Evolutionary conservation across 352 stramenopile species (phyloP).

Genomic region (Globisporangium okanoganense): DNA sequence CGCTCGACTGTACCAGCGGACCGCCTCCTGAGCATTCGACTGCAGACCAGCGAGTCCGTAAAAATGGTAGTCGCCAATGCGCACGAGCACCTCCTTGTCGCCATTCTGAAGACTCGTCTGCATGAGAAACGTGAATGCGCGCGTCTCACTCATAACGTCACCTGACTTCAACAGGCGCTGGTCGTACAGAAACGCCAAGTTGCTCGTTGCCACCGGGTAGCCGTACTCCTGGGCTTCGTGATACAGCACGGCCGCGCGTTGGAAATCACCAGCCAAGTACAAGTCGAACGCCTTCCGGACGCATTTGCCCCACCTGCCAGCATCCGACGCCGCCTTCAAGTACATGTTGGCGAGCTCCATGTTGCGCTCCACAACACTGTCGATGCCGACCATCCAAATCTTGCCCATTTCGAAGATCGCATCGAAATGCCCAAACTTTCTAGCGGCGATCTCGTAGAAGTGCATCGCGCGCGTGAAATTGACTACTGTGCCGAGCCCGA

Average conservation of each 20-base stretch:
- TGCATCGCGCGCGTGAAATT: slow-evolving; percentile 58
- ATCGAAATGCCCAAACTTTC: slow-evolving; percentile 84
- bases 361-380: slow-evolving; percentile 21
- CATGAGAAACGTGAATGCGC: slow-evolving; percentile 39
- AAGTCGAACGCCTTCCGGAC: slow-evolving; percentile 63
- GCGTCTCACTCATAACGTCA: slow-evolving; percentile 21
- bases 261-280: slow-evolving; percentile 41
- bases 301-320: slow-evolving; percentile 52
- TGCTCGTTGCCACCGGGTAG: slow-evolving; percentile 61
- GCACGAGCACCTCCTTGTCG: slow-evolving; percentile 59
- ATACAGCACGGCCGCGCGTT: slow-evolving; percentile 48
- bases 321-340: slow-evolving; percentile 54
- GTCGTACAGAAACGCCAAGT: slow-evolving; percentile 77
- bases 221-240: slow-evolving; percentile 61
- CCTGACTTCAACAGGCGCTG: slow-evolving; percentile 30
- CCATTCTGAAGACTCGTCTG: slow-evolving; percentile 30
- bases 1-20: slow-evolving; percentile 69
- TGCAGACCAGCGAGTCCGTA: slow-evolving; percentile 52
- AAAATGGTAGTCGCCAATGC: slow-evolving; percentile 76
- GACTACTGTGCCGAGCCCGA: slow-evolving; percentile 48
- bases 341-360: slow-evolving; percentile 33
- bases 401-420: slow-evolving; percentile 75
- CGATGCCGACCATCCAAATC: slow-evolving; percentile 35
- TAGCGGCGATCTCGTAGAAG: slow-evolving; percentile 57
- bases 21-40: slow-evolving; percentile 26